These are phyloP conservation scores for Talaromyces sp. DNA, from an alignment of 2,329 filamentous ascomycete genomes.

Conservation along the genomic window DNA sequence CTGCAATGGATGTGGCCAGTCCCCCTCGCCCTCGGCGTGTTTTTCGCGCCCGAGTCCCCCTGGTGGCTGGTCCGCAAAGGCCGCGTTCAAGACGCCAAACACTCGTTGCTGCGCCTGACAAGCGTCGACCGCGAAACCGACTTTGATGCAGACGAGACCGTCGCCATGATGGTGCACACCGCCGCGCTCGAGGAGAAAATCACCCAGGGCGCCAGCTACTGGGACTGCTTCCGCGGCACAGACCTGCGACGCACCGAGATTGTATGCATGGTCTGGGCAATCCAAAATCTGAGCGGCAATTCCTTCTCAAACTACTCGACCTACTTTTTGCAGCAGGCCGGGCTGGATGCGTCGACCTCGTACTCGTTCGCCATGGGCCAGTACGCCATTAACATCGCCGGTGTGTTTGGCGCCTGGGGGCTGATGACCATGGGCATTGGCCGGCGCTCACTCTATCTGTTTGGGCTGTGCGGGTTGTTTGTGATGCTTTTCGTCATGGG, in stretches of 20 bases:
- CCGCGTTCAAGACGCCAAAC: constrained; percentile 43
- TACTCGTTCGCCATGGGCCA: constrained; percentile 56
- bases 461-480: constrained; percentile 67
- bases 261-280: constrained; percentile 59
- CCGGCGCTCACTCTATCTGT: constrained; percentile 69
- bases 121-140: constrained; percentile 51
- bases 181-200: constrained; percentile 73
- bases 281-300: constrained; percentile 60
- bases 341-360: constrained; percentile 43
- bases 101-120: constrained; percentile 40
- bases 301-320: constrained; percentile 61
- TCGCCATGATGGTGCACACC: constrained; percentile 90
- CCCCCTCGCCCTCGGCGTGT: constrained; percentile 43
- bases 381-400: constrained; percentile 67
- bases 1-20: constrained; percentile 52
- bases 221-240: constrained; percentile 77
- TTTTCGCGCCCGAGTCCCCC: constrained; percentile 46
- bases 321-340: constrained; percentile 54
- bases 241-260: constrained; percentile 75
- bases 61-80: constrained; percentile 48
- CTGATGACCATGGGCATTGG: constrained; percentile 72
- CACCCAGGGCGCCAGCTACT: constrained; percentile 66
- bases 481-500: constrained; percentile 76
- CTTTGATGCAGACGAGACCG: constrained; percentile 76
- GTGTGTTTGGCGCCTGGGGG: constrained; percentile 75